These are phyloP conservation scores for Fragilariopsis cylindrus DNA, from an alignment of 108 stramenopile genomes.

Conservation along the genomic window DNA sequence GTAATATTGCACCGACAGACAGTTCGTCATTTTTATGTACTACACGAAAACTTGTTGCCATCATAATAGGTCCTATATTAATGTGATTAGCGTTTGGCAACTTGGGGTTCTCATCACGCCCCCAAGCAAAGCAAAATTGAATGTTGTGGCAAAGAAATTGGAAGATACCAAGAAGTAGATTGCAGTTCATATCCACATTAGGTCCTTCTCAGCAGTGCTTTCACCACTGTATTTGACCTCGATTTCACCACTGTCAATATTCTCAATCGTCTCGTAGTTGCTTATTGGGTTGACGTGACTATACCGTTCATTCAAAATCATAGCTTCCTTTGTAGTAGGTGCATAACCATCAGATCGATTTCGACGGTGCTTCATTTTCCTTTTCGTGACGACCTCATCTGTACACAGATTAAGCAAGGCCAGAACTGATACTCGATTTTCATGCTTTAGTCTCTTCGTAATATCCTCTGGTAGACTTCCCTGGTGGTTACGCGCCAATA, in stretches of 20 bases:
- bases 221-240: slow-evolving; percentile 18
- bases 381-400: slow-evolving; percentile 35
- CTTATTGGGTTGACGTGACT: neutral
- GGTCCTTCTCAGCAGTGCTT: slow-evolving; percentile 21
- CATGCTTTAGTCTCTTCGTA: slow-evolving; percentile 63
- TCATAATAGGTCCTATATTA: too few relatives aligned
- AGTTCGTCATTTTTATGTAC: too few relatives aligned
- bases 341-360: slow-evolving; percentile 28
- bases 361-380: slow-evolving; percentile 32
- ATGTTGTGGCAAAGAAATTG: neutral
- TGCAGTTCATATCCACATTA: slow-evolving; percentile 35
- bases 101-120: too few relatives aligned
- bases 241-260: neutral
- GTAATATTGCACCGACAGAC: too few relatives aligned
- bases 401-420: slow-evolving; percentile 23
- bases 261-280: slow-evolving; percentile 5
- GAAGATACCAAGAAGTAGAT: too few relatives aligned
- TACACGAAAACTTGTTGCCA: too few relatives aligned
- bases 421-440: slow-evolving; percentile 64
- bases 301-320: neutral
- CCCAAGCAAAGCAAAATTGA: too few relatives aligned
- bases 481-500: slow-evolving; percentile 69
- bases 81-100: too few relatives aligned
- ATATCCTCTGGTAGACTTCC: slow-evolving; percentile 79
- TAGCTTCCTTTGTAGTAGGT: neutral